Evolutionary conservation across 2,329 filamentous ascomycete genomes (phyloP).

Genomic region (Tolypocladium endophyticum): DNA sequence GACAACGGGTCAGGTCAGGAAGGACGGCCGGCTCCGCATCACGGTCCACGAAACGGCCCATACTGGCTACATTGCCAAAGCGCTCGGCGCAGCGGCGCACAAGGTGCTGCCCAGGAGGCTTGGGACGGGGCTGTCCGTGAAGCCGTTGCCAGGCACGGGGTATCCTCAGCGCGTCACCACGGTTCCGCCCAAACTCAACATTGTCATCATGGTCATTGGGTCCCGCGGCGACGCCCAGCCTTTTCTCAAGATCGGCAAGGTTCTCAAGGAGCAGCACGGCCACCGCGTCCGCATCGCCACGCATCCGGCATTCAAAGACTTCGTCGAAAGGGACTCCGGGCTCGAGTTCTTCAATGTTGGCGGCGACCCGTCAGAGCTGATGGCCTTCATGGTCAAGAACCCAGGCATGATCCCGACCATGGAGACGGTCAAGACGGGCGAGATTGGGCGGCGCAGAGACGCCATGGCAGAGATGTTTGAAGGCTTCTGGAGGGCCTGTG

Average conservation of each 20-base stretch:
- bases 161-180: constrained; percentile 8
- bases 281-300: constrained; percentile 71
- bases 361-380: constrained; percentile 68
- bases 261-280: constrained; percentile 59
- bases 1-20: constrained; percentile 54
- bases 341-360: constrained; percentile 75
- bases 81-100: constrained; percentile 53
- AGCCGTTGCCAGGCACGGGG: constrained; percentile 3
- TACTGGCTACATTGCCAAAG: constrained; percentile 63
- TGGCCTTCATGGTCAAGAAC: constrained; percentile 86
- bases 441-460: constrained; percentile 55
- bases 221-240: constrained; percentile 73
- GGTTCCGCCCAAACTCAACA: constrained; percentile 50
- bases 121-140: constrained; percentile 10
- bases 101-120: constrained; percentile 10
- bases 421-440: constrained; percentile 61
- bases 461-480: constrained; percentile 76
- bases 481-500: constrained; percentile 71
- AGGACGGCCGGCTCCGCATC: constrained; percentile 61
- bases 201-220: constrained; percentile 77
- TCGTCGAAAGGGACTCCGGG: constrained; percentile 60
- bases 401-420: constrained; percentile 66
- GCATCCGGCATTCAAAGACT: constrained; percentile 66
- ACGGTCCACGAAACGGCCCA: constrained; percentile 61
- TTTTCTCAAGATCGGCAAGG: constrained; percentile 64